Conservation (phyloP, 2,329 filamentous ascomycete genomes). For the Ophiostoma montium region DNA sequence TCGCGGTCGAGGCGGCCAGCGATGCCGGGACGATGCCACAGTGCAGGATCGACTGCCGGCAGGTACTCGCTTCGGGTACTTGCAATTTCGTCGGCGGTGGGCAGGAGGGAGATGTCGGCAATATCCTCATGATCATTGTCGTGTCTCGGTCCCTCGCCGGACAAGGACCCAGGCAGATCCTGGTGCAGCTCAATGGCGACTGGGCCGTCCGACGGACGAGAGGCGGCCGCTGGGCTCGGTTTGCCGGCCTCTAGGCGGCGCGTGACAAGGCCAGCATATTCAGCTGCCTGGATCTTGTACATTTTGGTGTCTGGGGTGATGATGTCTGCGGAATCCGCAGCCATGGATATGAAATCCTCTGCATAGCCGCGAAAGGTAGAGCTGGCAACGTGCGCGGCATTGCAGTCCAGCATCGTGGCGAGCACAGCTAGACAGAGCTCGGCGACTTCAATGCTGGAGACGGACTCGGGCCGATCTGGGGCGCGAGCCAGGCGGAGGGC, state of each 20-base stretch:
- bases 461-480: background rate
- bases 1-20: constrained; percentile 37
- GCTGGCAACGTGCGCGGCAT: constrained; percentile 11
- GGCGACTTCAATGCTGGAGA: constrained; percentile 1
- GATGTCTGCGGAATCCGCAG: background rate
- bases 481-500: constrained; percentile 9
- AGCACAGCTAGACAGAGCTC: constrained; percentile 12
- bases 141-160: constrained; percentile 20
- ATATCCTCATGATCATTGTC: constrained; percentile 32
- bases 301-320: background rate
- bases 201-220: too few relatives aligned
- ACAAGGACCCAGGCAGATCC: constrained; percentile 7
- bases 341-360: background rate
- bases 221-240: too few relatives aligned
- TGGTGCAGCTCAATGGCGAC: background rate
- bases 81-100: constrained; percentile 27
- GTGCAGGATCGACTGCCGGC: constrained; percentile 23
- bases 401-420: constrained; percentile 13
- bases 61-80: constrained; percentile 25
- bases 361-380: constrained; percentile 3
- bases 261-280: background rate
- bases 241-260: background rate
- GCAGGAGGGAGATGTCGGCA: constrained; percentile 28
- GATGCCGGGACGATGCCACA: constrained; percentile 28
- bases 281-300: constrained; percentile 1